These are phyloP conservation scores for Cydonia oblonga DNA, from an alignment of 331 rosid genomes.

Conservation along the genomic window DNA sequence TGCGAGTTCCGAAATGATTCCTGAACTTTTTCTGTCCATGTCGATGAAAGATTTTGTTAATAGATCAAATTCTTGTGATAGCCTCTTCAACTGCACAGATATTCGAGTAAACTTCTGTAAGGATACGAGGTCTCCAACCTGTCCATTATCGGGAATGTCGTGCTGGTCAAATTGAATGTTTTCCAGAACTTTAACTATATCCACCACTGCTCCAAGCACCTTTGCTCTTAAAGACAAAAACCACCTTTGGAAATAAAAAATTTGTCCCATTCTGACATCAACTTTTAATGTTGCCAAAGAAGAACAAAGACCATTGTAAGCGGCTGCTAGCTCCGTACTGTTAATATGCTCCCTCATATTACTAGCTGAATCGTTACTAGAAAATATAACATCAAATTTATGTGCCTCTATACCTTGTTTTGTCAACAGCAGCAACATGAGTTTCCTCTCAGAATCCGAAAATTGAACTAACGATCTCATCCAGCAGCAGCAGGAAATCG, in stretches of 20 bases:
- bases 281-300: slow-evolving; percentile 38
- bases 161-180: slow-evolving; percentile 12
- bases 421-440: slow-evolving; percentile 20
- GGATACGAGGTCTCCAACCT: slow-evolving; percentile 9
- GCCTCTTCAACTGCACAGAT: slow-evolving; percentile 27
- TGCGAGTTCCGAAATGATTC: slow-evolving; percentile 34
- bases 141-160: background rate
- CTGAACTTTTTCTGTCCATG: slow-evolving; percentile 40
- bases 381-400: no score
- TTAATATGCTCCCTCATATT: slow-evolving; percentile 4
- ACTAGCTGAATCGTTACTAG: background rate
- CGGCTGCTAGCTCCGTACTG: slow-evolving; percentile 25
- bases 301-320: slow-evolving; percentile 29
- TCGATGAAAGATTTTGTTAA: slow-evolving; percentile 34
- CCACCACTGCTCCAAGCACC: slow-evolving; percentile 25
- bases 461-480: slow-evolving; percentile 36
- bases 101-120: slow-evolving; percentile 21
- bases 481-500: slow-evolving; percentile 35
- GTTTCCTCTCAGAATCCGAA: slow-evolving; percentile 34
- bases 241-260: slow-evolving; percentile 56
- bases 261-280: slow-evolving; percentile 16
- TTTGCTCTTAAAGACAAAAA: slow-evolving; percentile 46
- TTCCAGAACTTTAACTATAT: slow-evolving; percentile 18
- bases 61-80: slow-evolving; percentile 43
- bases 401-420: slow-evolving; percentile 23